Percentiles rank a stretch among this genome's conserved stretches.
These are phyloP conservation scores for Cucurbita maxima DNA, from an alignment of 306 rosid genomes.

Conservation along the genomic window DNA sequence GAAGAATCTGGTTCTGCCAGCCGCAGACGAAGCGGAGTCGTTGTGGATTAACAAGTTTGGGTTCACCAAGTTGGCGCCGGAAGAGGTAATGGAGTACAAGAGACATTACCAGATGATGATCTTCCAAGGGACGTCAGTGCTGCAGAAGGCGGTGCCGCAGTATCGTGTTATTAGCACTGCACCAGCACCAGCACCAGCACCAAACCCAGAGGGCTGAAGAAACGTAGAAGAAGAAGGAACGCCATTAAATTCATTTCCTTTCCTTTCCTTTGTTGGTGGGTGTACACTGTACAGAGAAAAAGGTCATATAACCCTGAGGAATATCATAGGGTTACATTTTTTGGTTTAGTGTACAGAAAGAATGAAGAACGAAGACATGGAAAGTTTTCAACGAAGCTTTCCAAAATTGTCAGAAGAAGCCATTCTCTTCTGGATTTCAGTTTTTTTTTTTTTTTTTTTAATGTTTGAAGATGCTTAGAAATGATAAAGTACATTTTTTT, in stretches of 20 bases:
- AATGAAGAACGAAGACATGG: neutral
- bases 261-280: no score
- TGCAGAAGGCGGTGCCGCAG: slow-evolving; percentile 26
- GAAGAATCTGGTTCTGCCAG: slow-evolving; percentile 47
- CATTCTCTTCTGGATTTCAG: no score
- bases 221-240: neutral
- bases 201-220: neutral
- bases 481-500: no score
- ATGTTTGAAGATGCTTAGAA: no score
- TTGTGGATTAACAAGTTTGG: slow-evolving; percentile 64
- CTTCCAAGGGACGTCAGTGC: slow-evolving; percentile 56
- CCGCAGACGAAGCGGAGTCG: slow-evolving; percentile 54
- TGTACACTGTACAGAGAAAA: no score
- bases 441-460: no score
- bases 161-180: slow-evolving; percentile 13
- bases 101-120: slow-evolving; percentile 63
- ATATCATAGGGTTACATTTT: neutral
- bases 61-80: slow-evolving; percentile 26
- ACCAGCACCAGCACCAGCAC: neutral
- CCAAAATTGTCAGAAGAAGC: no score
- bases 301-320: neutral
- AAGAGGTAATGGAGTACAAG: slow-evolving; percentile 35
- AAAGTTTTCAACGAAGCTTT: no score
- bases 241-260: no score
- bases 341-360: slow-evolving; percentile 41